Evolutionary conservation across 192 early-diverging fungal genomes (phyloP), one percentile per base, ranked within the genome.

Genomic region (Coemansia asiatica): DNA sequence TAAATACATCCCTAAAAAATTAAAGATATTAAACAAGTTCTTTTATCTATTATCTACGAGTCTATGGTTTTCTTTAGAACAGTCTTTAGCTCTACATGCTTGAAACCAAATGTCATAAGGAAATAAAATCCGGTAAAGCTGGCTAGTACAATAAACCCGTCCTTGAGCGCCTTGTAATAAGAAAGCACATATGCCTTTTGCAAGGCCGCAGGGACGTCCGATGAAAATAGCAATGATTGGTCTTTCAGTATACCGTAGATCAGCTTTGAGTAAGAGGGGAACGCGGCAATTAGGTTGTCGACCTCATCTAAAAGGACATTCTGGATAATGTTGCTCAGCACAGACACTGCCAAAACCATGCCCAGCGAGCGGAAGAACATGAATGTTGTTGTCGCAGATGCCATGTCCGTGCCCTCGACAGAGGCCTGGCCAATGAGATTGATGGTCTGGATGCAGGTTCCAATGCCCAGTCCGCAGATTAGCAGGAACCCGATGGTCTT

Each of bases 381-480:
- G 8, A 81, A 74, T 29, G 86, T 67, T 0, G 89, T 79, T 13
- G 90, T 91, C 9, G 83, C 83, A 25, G 86, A 62, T 2, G 90
- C 91, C 64, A 93, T 85, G 29, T 90, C 82, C 27, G 65, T 61
- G 22, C 73, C 61, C 1, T 59, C 54, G 35, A 92, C 91, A 21
- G 85, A 69, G 2, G 88, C 81, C 69, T 95, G 93, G 31, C 84
- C 80, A n/a, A 84, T 84, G 6, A 94, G 75, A 33, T 86, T 74
- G n/a, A 87, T 75, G 2, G 85, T 85, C 69, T 92, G 92, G 49
- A 94, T 79, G 58, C 86, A 84, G 23, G 76, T 59, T 33, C 96
- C 94, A 23, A 89, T 56, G 9, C 96, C 96, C 22, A 88, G 27
- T 3, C 93, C 94, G 33, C 84, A 28, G 51, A 93, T 66, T 12